Evolutionary conservation across 2,329 filamentous ascomycete genomes (phyloP).

Genomic region (Arthrobotrys megalospora): DNA sequence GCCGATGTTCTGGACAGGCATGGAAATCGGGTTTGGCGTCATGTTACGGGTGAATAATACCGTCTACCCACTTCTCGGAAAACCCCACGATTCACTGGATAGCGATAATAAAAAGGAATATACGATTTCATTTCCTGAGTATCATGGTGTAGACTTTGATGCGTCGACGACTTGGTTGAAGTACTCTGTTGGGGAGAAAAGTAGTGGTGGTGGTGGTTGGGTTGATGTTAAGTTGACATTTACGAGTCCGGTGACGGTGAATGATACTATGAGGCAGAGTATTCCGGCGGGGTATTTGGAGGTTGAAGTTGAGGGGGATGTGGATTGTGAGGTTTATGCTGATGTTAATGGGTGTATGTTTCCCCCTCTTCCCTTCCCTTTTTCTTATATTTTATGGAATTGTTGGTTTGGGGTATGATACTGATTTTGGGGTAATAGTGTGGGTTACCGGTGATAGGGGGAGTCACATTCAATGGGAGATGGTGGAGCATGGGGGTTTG

Average conservation of each 20-base stretch:
- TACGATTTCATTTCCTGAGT: slow-evolving; percentile 68
- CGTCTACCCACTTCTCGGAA: slow-evolving; percentile 72
- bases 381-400: neutral
- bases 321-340: slow-evolving; percentile 76
- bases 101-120: slow-evolving; percentile 64
- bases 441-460: slow-evolving; percentile 85
- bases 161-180: slow-evolving; percentile 72
- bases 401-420: slow-evolving; percentile 67
- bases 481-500: slow-evolving; percentile 71
- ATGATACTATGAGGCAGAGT: slow-evolving; percentile 83
- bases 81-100: slow-evolving; percentile 69
- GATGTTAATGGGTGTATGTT: slow-evolving; percentile 75
- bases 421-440: slow-evolving; percentile 67
- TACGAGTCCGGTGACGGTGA: slow-evolving; percentile 84
- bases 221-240: slow-evolving; percentile 71
- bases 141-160: slow-evolving; percentile 70
- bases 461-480: slow-evolving; percentile 79
- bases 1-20: slow-evolving; percentile 88
- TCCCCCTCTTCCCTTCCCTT: neutral
- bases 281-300: slow-evolving; percentile 86
- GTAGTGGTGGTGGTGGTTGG: slow-evolving; percentile 62
- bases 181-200: slow-evolving; percentile 66
- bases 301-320: slow-evolving; percentile 77
- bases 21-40: slow-evolving; percentile 73
- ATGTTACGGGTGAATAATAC: slow-evolving; percentile 70